Base-by-base conservation (phyloP, 75 land plant species). In the Selaginella tamariscina region DNA sequence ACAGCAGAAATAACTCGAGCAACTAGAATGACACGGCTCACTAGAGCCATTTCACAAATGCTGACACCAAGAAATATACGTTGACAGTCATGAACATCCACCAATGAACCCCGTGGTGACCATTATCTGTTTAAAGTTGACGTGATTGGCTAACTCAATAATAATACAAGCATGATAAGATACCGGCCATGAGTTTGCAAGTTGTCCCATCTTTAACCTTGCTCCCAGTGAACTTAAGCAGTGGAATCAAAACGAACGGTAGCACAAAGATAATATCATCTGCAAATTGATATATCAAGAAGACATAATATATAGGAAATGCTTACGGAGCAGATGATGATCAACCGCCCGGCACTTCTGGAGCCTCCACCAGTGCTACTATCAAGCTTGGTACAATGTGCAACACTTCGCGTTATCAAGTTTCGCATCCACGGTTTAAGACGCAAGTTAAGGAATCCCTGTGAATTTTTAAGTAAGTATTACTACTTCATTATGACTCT, bases 251-350 rank as follows among this genome's bases (percentile, higher is more conserved):
- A 2, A 27, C 26, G 62, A 59, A 59, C 21, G 62, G 62, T n/a
- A 59, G 62, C 26, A 23, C 24, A n/a, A 59, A 59, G 62, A 21
- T 26, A 59, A 23, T 2, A 59, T 59, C 62, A 59, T 59, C 62
- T 59, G 62, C 18, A 59, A 59, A 5, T 89, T 83, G 33, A 94
- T 64, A 39, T 55, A 28, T 20, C 11, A 49, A 49, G 54, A 23
- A 59, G 27, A 2, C n/a, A 23, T 2, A 21, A 59, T 26, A 23
- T 2, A 59, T 59, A 5, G 26, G 62, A n/a, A 59, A 8, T 59
- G 5, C 62, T 59, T 59, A 59, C 62, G 9, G 62, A 59, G 21
- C 24, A 59, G 23, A 59, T n/a, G 2, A 59, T 59, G 26, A 59
- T 59, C 24, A 59, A 23, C n/a, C n/a, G 21, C 21, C 62, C 62